Evolutionary conservation across 73 alveolate genomes (phyloP), one percentile per base, ranked within the genome.

Genomic region (Tetrahymena malaccensis): DNA sequence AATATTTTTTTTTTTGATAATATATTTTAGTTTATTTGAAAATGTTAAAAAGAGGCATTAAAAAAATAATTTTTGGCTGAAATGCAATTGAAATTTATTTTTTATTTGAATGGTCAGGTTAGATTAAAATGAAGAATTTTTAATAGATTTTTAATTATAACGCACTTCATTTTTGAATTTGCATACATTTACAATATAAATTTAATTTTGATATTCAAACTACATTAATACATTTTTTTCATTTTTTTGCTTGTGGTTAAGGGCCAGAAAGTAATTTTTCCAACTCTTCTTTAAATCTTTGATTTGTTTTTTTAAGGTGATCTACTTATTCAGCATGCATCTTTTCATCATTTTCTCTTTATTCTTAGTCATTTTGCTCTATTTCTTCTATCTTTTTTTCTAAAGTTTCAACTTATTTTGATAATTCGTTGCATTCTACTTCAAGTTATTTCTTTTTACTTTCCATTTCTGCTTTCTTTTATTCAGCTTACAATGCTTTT

Each of bases 271-370:
- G 89, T 27, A 85, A 89, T 22, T 95, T 95, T 35, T 95, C 97
- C 38, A 95, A 95, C 38, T 95, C 97, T 56, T 95, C 97, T 57
- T 95, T 95, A 38, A 84, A 95, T 34, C 93, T 55, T 89, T 95
- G 93, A 43, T 95, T 95, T 35, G 97, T 89, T 85, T 95, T 95
- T 57, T 95, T 95, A 43, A 95, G 85, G 55, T 85, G 94, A 50
- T 89, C 84, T 38, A 95, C 97, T 85, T 43, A 35, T 70, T 95
- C 97, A 35, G 95, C 94, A 95, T 95, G 97, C 55, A 34, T 38
- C 22, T 89, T 93, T 89, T 95, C 97, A n/a, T 95, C 97, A 95
- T 89, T 93, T 95, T 95, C 97, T 57, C 94, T 43, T 95, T 89
- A 35, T 85, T 95, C 97, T 44, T 43, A 33, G 93, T 95, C 97